phyloP scores from a whole-genome alignment of 78 protist genomes.

The Diacronema lutheri region DNA sequence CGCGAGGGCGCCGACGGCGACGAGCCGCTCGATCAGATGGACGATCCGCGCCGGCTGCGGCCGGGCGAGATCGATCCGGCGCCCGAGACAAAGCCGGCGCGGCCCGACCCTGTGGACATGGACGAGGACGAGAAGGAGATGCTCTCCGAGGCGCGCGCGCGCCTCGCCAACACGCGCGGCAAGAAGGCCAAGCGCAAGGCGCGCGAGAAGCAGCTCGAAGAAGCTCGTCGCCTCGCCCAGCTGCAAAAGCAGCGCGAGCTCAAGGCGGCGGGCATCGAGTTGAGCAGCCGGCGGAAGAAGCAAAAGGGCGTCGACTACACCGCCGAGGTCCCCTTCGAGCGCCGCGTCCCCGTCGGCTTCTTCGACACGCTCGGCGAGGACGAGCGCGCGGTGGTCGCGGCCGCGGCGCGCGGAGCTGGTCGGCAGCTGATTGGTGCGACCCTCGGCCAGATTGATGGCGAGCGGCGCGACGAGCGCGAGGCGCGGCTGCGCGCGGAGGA shows the following conservation, averaged over 20 bases:
- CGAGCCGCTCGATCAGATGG: not conserved
- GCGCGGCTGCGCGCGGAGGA: slow-evolving; percentile 49
- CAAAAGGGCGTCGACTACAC: slow-evolving; percentile 36
- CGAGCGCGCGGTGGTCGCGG: not conserved
- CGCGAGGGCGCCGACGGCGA: too few relatives aligned
- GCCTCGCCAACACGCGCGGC: slow-evolving; percentile 98
- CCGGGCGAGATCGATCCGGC: slow-evolving; percentile 96
- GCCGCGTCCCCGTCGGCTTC: slow-evolving; percentile 40
- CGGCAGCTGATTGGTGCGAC: not conserved
- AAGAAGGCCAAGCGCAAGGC: slow-evolving; percentile 97
- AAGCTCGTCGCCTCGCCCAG: slow-evolving; percentile 92
- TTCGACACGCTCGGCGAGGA: slow-evolving; percentile 45
- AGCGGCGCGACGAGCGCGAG: slow-evolving; percentile 28
- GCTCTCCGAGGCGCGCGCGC: slow-evolving; percentile 94
- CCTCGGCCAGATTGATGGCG: slow-evolving; percentile 29
- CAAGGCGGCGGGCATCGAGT: slow-evolving; percentile 49
- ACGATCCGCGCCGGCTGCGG: slow-evolving; percentile 90
- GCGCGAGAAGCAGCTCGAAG: slow-evolving; percentile 95
- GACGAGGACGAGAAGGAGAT: slow-evolving; percentile 99
- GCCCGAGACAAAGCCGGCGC: slow-evolving; percentile 96
- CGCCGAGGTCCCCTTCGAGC: slow-evolving; percentile 55
- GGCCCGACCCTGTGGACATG: slow-evolving; percentile 98
- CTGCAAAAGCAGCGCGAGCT: slow-evolving; percentile 93
- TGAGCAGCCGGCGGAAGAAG: not conserved
- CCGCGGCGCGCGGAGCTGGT: not conserved